These are phyloP conservation scores for Aspergillus sp. DNA, from an alignment of 2,329 filamentous ascomycete genomes.

Conservation along the genomic window DNA sequence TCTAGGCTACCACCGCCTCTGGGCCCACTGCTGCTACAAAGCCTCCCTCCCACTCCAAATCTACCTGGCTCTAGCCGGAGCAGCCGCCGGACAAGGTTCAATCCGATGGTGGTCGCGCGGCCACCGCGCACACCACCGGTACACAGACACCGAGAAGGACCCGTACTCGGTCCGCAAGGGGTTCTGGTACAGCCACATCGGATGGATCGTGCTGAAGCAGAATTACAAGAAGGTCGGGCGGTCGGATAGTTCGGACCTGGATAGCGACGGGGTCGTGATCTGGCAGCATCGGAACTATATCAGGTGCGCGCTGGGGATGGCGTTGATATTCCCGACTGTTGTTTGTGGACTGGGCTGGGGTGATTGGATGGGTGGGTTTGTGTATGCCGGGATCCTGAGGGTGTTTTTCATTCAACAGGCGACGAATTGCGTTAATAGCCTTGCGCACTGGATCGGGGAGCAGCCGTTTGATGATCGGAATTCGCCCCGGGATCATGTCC, in stretches of 20 bases:
- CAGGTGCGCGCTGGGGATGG: slow-evolving; percentile 10
- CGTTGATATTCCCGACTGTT: slow-evolving; percentile 8
- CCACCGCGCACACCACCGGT: slow-evolving; percentile 20
- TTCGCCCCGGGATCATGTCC: slow-evolving; percentile 14
- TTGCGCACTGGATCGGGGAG: slow-evolving; percentile 56
- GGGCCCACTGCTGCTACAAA: slow-evolving; percentile 17
- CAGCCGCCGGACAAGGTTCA: slow-evolving; percentile 13
- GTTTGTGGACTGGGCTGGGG: slow-evolving; percentile 12
- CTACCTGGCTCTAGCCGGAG: slow-evolving; percentile 11
- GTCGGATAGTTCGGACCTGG: slow-evolving; percentile 12
- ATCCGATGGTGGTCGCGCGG: slow-evolving; percentile 14
- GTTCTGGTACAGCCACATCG: slow-evolving; percentile 16
- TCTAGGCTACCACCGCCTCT: slow-evolving; percentile 61
- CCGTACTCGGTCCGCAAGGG: slow-evolving; percentile 16
- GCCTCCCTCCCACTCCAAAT: slow-evolving; percentile 11
- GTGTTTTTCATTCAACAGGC: slow-evolving; percentile 78
- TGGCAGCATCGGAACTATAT: slow-evolving; percentile 20
- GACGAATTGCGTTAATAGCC: slow-evolving; percentile 78
- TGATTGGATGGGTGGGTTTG: slow-evolving; percentile 17
- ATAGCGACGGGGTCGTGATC: slow-evolving; percentile 13
- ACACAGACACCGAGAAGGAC: slow-evolving; percentile 18
- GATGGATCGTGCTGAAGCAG: slow-evolving; percentile 19
- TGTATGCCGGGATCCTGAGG: slow-evolving; percentile 67
- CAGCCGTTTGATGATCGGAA: slow-evolving; percentile 18
- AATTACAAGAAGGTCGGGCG: slow-evolving; percentile 12